A percentile compares a stretch with the other conserved stretches of the same genome.
Evolutionary conservation across 2,329 filamentous ascomycete species (phyloP).

Genomic region (Talaromyces amestolkiae): DNA sequence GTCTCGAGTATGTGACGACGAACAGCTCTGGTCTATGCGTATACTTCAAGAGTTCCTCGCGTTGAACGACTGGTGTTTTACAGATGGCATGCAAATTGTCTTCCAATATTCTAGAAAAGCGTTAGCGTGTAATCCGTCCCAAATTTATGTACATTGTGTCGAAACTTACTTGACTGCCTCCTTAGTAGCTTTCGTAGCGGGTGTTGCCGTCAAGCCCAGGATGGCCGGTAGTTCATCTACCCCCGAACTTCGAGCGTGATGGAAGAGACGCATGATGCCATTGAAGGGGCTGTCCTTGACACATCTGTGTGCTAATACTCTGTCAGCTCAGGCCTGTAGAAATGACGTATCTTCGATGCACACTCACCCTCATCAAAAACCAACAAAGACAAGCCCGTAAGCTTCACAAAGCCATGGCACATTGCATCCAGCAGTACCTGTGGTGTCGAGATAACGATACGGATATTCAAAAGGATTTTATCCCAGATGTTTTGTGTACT

Average conservation of each 20-base stretch:
- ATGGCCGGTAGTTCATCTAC: constrained; percentile 58
- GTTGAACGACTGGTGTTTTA: constrained; percentile 65
- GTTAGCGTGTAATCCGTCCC: neutral
- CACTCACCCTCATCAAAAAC: constrained; percentile 77
- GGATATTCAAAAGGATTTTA: constrained; percentile 59
- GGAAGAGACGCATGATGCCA: constrained; percentile 73
- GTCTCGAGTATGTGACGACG: constrained; percentile 33
- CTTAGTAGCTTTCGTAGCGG: constrained; percentile 61
- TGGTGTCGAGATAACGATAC: constrained; percentile 75
- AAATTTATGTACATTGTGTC: neutral
- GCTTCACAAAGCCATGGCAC: constrained; percentile 67
- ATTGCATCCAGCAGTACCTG: constrained; percentile 73
- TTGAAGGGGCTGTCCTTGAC: constrained; percentile 62
- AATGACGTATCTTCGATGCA: neutral
- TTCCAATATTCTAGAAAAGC: constrained; percentile 56
- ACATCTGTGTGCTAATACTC: constrained; percentile 67
- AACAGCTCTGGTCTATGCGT: constrained; percentile 64
- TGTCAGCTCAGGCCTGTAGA: neutral
- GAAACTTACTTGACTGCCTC: constrained; percentile 52
- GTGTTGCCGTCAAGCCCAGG: constrained; percentile 78
- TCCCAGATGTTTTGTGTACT: constrained; percentile 66
- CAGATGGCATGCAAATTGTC: constrained; percentile 67
- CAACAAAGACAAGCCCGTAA: constrained; percentile 64
- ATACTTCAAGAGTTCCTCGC: constrained; percentile 65
- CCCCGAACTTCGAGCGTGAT: constrained; percentile 41